Evolutionary conservation across 441 rosid genomes (phyloP), one percentile per base, ranked within the genome.

Genomic region (Macaranga tanarius): DNA sequence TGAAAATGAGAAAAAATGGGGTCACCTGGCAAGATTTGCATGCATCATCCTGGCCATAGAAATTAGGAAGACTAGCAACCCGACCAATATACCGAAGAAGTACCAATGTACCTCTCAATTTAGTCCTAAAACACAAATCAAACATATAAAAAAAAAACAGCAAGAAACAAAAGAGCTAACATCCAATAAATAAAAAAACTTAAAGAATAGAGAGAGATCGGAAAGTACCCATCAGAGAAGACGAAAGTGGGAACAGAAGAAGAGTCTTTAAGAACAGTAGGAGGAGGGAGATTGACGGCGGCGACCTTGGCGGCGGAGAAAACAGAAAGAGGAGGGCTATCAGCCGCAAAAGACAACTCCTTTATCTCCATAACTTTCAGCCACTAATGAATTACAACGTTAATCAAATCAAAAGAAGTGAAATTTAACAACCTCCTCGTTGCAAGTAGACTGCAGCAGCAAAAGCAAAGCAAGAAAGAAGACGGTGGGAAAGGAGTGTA

Each of bases 41-140:
- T 1, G 81, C 84, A 19, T 83, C 74, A 63, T 34, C 38, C 38
- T 76, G 62, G 13, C 92, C 96, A 73, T 88, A 93, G 22, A 93
- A 83, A 70, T 75, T 50, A 22, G 80, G 83, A 69, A 84, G 31
- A 45, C 31, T 65, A 10, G 87, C 77, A 22, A 84, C 75, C 22
- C 96, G 86, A 73, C 86, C 98, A 71, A 90, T 75, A 45, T 84
- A 80, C 2, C 92, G 90, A 11, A 91, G 94, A 79, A 91, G 85
- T 34, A 83, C 92, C 60, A 65, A 50, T 0, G 86, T 19, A 6
- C 97, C 97, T 13, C 78, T 82, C 86, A 93, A 67, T 79, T 84
- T 82, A 22, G 64, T 47, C 85, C 95, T 91, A 31, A 11, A 45
- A 50, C 23, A 19, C 60, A 25, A 8, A 54, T 38, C 11, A 52